phyloP scores from a whole-genome alignment of 2,329 filamentous ascomycete species.

The Epichloe gansuensis region DNA sequence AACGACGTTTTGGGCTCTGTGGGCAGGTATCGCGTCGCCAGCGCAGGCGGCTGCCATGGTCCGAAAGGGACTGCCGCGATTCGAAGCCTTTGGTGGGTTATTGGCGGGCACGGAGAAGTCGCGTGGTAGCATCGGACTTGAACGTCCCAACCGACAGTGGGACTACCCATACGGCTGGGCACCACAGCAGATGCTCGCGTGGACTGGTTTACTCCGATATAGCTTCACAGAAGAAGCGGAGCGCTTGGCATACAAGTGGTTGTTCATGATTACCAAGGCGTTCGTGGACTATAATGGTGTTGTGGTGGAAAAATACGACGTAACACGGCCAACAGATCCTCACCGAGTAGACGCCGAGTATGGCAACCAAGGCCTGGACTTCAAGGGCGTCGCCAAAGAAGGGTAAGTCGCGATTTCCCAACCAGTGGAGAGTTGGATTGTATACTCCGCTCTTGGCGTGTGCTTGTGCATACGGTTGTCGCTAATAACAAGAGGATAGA shows the following conservation, averaged over 20 bases:
- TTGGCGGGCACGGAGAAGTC: slow-evolving; percentile 84
- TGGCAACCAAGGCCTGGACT: slow-evolving; percentile 89
- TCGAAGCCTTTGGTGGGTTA: slow-evolving; percentile 79
- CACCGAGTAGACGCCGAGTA: slow-evolving; percentile 96
- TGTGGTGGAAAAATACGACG: slow-evolving; percentile 97
- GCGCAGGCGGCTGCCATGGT: slow-evolving; percentile 80
- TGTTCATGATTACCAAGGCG: slow-evolving; percentile 96
- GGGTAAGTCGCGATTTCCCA: slow-evolving; percentile 50
- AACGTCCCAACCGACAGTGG: slow-evolving; percentile 92
- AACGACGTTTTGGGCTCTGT: slow-evolving; percentile 95
- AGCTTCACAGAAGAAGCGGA: slow-evolving; percentile 86
- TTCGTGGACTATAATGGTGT: slow-evolving; percentile 98
- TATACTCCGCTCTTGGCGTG: too few species aligned
- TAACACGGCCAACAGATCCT: slow-evolving; percentile 78
- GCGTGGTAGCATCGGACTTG: slow-evolving; percentile 64
- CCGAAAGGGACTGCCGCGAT: slow-evolving; percentile 66
- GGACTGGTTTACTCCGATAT: slow-evolving; percentile 85
- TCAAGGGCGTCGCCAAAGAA: slow-evolving; percentile 91
- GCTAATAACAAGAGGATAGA: slow-evolving; percentile 32
- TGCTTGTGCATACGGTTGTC: too few species aligned
- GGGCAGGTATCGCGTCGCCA: slow-evolving; percentile 80
- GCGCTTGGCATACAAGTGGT: slow-evolving; percentile 85
- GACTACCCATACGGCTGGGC: slow-evolving; percentile 98
- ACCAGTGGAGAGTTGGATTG: too few species aligned
- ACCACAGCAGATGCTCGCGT: slow-evolving; percentile 95